Evolutionary conservation across 768 basidiomycete genomes (phyloP), one percentile per base, ranked within the genome.

Genomic region (Mycena venus): DNA sequence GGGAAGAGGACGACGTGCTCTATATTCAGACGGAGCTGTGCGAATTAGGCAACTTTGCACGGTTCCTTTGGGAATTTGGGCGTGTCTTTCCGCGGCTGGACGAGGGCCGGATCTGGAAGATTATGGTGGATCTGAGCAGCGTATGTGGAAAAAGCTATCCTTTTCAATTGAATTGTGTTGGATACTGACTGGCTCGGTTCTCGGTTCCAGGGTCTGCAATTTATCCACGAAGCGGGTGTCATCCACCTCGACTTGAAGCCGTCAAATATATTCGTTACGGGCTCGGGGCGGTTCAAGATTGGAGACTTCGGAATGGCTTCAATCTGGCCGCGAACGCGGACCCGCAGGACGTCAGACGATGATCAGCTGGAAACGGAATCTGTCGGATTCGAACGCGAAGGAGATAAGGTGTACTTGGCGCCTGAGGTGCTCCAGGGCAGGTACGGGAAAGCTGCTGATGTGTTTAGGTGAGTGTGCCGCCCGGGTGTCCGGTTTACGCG

Each of bases 281-380:
- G 88, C 10, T 90, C 92, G 51, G 98, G 98, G 2, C 90, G 94
- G 55, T 94, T 99, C 86, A 96, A 96, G 86, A 96, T 99, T 82
- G 98, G 98, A 10, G 98, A 99, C 83, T 99, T 99, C 85, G 98
- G 98, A 11, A 96, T 99, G 93, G 97, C 98, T n/a, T 95, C 96
- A 8, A 79, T 96, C 64, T 97, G 96, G 94, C 96, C 96, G 0
- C 87, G 96, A 44, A 85, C 87, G 0, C 17, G 36, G 27, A 31
- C n/a, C n/a, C n/a, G n/a, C 53, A 10, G 14, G 42, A 32, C 60
- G 17, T 25, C 32, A 34, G 27, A 8, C 31, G 53, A 27, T 21
- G 81, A 81, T 21, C 79, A 86, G 27, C 65, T 44, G 23, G 81
- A 77, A 72, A 79, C 84, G 21, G 85, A 84, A 61, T 83, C 82